These are phyloP conservation scores for Lophium mytilinum DNA, from an alignment of 495 filamentous ascomycete genomes.

Conservation along the genomic window DNA sequence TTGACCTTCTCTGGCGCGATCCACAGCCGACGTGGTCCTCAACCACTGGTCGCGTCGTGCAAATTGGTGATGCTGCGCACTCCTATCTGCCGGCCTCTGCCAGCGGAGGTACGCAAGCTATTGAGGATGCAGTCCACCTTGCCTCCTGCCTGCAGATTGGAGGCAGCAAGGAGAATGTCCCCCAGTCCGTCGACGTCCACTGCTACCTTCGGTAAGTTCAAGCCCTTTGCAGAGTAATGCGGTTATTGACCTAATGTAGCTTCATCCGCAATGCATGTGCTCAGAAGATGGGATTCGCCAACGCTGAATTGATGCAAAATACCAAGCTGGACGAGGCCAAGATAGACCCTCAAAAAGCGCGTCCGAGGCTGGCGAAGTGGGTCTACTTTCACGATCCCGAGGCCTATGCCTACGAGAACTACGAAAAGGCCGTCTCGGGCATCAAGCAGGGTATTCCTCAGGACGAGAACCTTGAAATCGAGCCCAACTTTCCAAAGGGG, in stretches of 20 bases:
- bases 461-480: conserved; percentile 10
- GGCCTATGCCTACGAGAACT: conserved; percentile 49
- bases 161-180: conserved; percentile 22
- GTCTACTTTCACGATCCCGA: conserved; percentile 57
- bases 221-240: background rate
- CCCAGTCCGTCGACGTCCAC: conserved; percentile 39
- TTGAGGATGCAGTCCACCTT: conserved; percentile 33
- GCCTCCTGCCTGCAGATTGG: conserved; percentile 30
- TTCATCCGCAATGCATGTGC: conserved; percentile 48
- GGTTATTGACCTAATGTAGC: conserved; percentile 32
- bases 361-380: conserved; percentile 50
- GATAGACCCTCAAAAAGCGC: conserved; percentile 50
- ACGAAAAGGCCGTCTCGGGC: conserved; percentile 32
- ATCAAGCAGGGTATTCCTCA: conserved; percentile 17
- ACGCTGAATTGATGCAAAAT: conserved; percentile 47
- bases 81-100: conserved; percentile 30
- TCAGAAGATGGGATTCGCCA: conserved; percentile 46
- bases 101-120: conserved; percentile 33
- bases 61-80: conserved; percentile 33
- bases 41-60: conserved; percentile 27
- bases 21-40: conserved; percentile 32
- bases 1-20: conserved; percentile 31
- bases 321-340: conserved; percentile 51
- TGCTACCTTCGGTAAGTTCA: conserved; percentile 18
- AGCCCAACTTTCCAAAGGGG: conserved; percentile 21